These are phyloP conservation scores for Aspergillus affinis DNA, from an alignment of 495 filamentous ascomycete species.

Conservation along the genomic window DNA sequence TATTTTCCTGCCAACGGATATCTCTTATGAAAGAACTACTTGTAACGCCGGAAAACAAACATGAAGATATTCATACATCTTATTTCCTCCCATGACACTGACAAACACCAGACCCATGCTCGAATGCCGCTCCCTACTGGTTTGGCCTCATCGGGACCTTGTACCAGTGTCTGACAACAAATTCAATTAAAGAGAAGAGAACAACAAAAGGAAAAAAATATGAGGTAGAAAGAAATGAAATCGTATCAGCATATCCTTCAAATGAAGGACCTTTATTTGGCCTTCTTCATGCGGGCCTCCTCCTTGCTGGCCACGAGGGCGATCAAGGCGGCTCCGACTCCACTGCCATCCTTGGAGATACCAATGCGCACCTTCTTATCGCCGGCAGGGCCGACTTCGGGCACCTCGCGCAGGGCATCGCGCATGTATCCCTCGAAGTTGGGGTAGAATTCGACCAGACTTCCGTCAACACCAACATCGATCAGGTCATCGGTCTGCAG, in stretches of 20 bases:
- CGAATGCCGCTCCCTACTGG: neutral
- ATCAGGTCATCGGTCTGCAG: conserved; percentile 64
- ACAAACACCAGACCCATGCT: conserved; percentile 10
- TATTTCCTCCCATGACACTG: conserved; percentile 7
- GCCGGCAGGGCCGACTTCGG: conserved; percentile 67
- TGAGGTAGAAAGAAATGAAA: neutral
- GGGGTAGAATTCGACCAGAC: conserved; percentile 88
- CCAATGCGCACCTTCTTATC: conserved; percentile 84
- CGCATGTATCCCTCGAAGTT: conserved; percentile 78
- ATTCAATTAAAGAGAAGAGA: neutral
- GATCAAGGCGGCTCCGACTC: conserved; percentile 89
- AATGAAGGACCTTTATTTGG: neutral
- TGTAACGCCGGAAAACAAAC: conserved; percentile 3
- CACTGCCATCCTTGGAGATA: conserved; percentile 90
- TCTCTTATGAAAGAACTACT: neutral
- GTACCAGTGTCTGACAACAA: neutral
- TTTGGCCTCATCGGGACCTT: neutral
- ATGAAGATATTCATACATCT: conserved; percentile 12
- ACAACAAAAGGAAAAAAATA: neutral
- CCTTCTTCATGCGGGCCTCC: conserved; percentile 19
- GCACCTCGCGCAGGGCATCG: conserved; percentile 68
- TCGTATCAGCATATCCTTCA: neutral
- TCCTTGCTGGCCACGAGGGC: conserved; percentile 65
- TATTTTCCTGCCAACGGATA: neutral
- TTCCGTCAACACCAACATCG: conserved; percentile 89